phyloP scores from a whole-genome alignment of 2,329 filamentous ascomycete genomes.

The Botryotinia globosa region DNA sequence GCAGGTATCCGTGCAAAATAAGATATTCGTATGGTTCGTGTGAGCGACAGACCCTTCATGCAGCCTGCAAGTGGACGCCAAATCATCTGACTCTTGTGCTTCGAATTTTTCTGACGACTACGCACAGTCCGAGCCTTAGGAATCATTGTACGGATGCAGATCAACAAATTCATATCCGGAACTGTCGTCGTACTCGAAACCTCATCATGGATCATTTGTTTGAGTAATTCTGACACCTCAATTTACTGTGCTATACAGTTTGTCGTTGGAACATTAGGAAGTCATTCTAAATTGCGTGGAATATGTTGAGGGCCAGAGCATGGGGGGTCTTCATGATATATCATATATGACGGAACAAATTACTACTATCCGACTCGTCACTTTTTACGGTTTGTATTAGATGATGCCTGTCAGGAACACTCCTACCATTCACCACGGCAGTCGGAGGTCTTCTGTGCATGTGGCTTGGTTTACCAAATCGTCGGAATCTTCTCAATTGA shows the following conservation, averaged over 20 bases:
- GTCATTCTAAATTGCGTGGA: neutral
- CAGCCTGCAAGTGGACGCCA: slow-evolving; percentile 5
- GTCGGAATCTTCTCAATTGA: neutral
- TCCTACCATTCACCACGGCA: neutral
- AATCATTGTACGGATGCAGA: neutral
- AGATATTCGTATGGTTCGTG: neutral
- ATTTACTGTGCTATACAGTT: neutral
- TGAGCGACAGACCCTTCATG: slow-evolving; percentile 16
- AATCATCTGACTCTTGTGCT: neutral
- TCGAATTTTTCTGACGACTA: neutral
- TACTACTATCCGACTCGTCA: neutral
- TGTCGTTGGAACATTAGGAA: neutral
- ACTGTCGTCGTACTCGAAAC: neutral
- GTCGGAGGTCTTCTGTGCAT: neutral
- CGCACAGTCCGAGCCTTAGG: neutral
- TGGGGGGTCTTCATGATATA: neutral
- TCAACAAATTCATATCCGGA: neutral
- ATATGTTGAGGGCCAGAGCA: neutral
- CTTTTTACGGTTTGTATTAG: neutral
- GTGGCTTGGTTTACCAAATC: neutral
- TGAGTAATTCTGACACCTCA: too few species aligned
- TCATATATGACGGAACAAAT: neutral
- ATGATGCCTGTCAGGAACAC: neutral
- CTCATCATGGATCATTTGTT: neutral
- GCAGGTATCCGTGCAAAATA: neutral